phyloP scores from a whole-genome alignment of 2,329 filamentous ascomycete genomes.

The Ceratocystis colombiana region DNA sequence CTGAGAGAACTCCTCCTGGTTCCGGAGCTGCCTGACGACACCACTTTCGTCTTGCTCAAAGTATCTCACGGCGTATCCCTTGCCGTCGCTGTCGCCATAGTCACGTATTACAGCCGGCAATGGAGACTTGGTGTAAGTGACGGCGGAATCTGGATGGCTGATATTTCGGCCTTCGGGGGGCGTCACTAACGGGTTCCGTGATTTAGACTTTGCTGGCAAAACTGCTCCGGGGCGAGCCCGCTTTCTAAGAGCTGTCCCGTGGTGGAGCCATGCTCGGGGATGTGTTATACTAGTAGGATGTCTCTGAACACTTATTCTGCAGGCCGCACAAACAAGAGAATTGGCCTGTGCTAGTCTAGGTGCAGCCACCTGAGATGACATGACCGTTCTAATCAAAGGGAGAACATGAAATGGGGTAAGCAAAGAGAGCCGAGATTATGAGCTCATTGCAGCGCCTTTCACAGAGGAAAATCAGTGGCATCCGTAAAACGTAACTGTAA shows the following conservation, averaged over 20 bases:
- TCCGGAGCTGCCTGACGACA: slow-evolving; percentile 33
- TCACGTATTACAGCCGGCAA: slow-evolving; percentile 25
- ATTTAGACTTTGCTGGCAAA: neutral
- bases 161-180: slow-evolving; percentile 14
- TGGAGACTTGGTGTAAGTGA: slow-evolving; percentile 21
- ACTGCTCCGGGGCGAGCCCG: slow-evolving; percentile 19
- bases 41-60: slow-evolving; percentile 38
- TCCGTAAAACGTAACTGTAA: neutral
- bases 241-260: neutral
- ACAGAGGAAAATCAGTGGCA: neutral
- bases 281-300: neutral
- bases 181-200: neutral
- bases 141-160: slow-evolving; percentile 16
- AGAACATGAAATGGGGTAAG: slow-evolving; percentile 11
- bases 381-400: slow-evolving; percentile 9
- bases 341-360: slow-evolving; percentile 24
- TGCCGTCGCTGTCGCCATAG: slow-evolving; percentile 20
- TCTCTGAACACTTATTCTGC: slow-evolving; percentile 3
- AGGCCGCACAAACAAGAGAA: slow-evolving; percentile 18
- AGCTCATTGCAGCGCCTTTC: neutral
- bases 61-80: slow-evolving; percentile 25
- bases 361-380: slow-evolving; percentile 25
- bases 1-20: slow-evolving; percentile 36
- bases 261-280: slow-evolving; percentile 18
- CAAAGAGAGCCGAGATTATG: neutral